Conservation (phyloP, 177 flowering plant genomes). For the Tripterygium wilfordii region DNA sequence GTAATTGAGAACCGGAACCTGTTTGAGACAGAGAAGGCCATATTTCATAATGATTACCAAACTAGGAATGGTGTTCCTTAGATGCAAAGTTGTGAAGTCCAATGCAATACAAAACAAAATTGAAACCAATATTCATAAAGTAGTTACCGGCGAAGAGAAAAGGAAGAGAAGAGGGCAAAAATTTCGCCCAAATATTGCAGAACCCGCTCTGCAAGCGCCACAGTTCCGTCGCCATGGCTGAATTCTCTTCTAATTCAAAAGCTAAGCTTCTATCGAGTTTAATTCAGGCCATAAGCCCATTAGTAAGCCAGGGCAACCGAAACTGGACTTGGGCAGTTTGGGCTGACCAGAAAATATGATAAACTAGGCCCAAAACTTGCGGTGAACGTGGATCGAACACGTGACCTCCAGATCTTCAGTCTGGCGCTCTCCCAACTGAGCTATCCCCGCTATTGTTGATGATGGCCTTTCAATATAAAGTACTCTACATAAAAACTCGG, state of each 20-base stretch:
- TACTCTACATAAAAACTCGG: too few relatives aligned
- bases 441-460: slow-evolving; percentile 57
- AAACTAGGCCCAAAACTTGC: too few relatives aligned
- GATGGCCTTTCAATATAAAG: slow-evolving; percentile 35
- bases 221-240: too few relatives aligned
- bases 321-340: too few relatives aligned
- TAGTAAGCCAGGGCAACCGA: too few relatives aligned
- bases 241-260: too few relatives aligned
- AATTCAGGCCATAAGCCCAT: too few relatives aligned
- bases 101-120: too few relatives aligned
- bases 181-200: slow-evolving; percentile 85
- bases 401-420: slow-evolving; percentile 78
- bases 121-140: too few relatives aligned
- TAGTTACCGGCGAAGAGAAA: slow-evolving; percentile 75
- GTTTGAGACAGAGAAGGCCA: slow-evolving; percentile 5
- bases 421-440: slow-evolving; percentile 98
- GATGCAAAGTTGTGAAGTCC: too few relatives aligned
- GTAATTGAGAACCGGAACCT: slow-evolving; percentile 84
- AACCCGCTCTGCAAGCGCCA: slow-evolving; percentile 41
- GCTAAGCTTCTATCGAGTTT: slow-evolving; percentile 1
- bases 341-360: too few relatives aligned
- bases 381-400: slow-evolving; percentile 27
- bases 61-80: too few relatives aligned
- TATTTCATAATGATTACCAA: background rate
- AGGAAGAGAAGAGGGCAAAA: slow-evolving; percentile 79